Conservation (phyloP, 2,329 filamentous ascomycete genomes). For the Calonectria fujianensis region DNA sequence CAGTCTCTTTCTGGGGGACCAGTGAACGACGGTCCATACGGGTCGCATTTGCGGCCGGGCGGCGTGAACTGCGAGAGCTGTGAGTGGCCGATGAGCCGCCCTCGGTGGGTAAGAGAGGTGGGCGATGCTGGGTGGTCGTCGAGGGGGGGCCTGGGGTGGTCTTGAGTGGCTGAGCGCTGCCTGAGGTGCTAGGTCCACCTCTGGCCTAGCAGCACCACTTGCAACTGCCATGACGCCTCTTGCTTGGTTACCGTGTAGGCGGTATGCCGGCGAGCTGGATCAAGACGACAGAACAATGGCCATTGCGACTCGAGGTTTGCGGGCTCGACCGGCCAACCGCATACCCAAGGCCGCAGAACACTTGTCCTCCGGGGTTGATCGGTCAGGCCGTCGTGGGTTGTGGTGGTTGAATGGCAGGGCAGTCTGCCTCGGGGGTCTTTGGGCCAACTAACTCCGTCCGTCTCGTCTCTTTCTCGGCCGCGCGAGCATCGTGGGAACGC, state of each 20-base stretch:
- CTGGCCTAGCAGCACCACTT: background rate
- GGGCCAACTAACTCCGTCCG: slow-evolving; percentile 11
- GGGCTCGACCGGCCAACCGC: background rate
- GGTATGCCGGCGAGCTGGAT: background rate
- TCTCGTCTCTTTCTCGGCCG: background rate
- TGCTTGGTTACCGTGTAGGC: slow-evolving; percentile 20
- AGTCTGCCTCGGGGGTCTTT: slow-evolving; percentile 16
- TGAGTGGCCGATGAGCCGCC: slow-evolving; percentile 52
- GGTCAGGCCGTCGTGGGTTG: background rate
- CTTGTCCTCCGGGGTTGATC: slow-evolving; percentile 3
- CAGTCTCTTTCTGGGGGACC: background rate
- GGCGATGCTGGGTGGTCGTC: slow-evolving; percentile 32
- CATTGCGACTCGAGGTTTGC: background rate
- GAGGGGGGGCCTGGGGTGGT: slow-evolving; percentile 4
- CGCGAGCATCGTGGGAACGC: background rate
- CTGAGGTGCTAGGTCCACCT: slow-evolving; percentile 42
- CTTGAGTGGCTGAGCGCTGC: slow-evolving; percentile 48
- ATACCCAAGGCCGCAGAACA: slow-evolving; percentile 2
- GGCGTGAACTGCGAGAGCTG: slow-evolving; percentile 43
- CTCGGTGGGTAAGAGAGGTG: slow-evolving; percentile 33
- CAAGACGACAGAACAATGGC: background rate
- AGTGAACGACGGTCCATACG: slow-evolving; percentile 20
- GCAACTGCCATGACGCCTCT: slow-evolving; percentile 9
- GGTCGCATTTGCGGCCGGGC: slow-evolving; percentile 31
- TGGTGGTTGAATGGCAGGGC: slow-evolving; percentile 21